Evolutionary conservation across 208 protist genomes (phyloP).

Genomic region (Angomonas desouzai): DNA sequence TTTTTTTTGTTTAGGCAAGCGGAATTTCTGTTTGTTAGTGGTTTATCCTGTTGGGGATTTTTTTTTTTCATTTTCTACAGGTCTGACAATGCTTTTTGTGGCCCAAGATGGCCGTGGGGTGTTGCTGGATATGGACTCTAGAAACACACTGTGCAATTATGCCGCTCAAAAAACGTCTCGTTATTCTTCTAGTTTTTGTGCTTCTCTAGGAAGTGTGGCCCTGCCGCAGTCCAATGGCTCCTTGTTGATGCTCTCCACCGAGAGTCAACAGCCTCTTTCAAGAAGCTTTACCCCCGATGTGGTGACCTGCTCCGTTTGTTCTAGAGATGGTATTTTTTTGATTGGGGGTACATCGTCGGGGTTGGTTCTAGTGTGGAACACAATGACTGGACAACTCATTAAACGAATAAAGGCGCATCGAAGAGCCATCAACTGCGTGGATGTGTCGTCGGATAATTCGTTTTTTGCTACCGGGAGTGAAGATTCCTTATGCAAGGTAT

Average conservation of each 20-base stretch:
- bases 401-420: constrained; percentile 59
- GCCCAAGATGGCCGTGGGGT: constrained; percentile 35
- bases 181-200: constrained; percentile 44
- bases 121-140: constrained; percentile 53
- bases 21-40: not conserved
- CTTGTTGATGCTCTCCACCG: constrained; percentile 50
- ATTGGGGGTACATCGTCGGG: constrained; percentile 54
- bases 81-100: constrained; percentile 75
- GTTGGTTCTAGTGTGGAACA: constrained; percentile 69
- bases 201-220: constrained; percentile 28
- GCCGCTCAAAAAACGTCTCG: constrained; percentile 21
- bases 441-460: constrained; percentile 50
- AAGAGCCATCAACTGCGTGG: constrained; percentile 46
- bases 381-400: constrained; percentile 59
- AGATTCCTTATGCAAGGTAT: constrained; percentile 76
- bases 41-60: not conserved
- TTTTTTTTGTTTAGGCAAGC: constrained; percentile 5
- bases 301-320: constrained; percentile 45
- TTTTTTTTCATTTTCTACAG: too few species aligned
- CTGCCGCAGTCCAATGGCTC: constrained; percentile 49
- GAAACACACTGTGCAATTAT: constrained; percentile 53
- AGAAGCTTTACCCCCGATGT: constrained; percentile 65
- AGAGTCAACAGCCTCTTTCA: constrained; percentile 66
- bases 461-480: constrained; percentile 68
- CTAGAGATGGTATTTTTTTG: constrained; percentile 59